These are phyloP conservation scores for Filosporella fistucella DNA, from an alignment of 495 filamentous ascomycete species.

Conservation along the genomic window DNA sequence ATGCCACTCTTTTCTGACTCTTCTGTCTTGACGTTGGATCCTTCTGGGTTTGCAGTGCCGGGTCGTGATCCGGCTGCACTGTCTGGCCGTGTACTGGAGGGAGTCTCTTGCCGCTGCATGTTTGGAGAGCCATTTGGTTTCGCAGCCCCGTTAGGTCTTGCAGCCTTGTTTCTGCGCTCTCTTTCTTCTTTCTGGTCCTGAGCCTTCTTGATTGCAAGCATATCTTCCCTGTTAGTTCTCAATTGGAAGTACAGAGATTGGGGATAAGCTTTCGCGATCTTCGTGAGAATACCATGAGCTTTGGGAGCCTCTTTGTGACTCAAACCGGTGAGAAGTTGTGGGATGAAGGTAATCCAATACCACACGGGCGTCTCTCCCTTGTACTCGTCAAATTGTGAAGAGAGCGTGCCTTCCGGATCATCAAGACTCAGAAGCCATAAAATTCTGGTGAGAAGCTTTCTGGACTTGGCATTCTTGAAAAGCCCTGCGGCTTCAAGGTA, in stretches of 20 bases:
- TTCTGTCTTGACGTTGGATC: slow-evolving; percentile 32
- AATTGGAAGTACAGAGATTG: slow-evolving; percentile 94
- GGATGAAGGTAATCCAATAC: slow-evolving; percentile 99
- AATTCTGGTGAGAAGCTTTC: slow-evolving; percentile 90
- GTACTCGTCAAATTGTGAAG: slow-evolving; percentile 81
- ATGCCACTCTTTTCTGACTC: slow-evolving; percentile 33
- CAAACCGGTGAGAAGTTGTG: slow-evolving; percentile 85
- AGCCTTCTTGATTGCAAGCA: slow-evolving; percentile 83
- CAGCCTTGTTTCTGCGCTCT: slow-evolving; percentile 37
- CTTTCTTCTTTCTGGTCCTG: slow-evolving; percentile 77
- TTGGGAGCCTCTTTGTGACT: slow-evolving; percentile 87
- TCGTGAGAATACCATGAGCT: slow-evolving; percentile 74
- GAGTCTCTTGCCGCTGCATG: slow-evolving; percentile 16
- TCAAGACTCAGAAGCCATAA: slow-evolving; percentile 96
- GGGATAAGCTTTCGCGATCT: slow-evolving; percentile 92
- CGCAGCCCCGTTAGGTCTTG: slow-evolving; percentile 36
- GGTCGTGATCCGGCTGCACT: slow-evolving; percentile 37
- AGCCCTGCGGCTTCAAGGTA: slow-evolving; percentile 94
- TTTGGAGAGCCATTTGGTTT: slow-evolving; percentile 42
- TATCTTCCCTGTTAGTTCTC: slow-evolving; percentile 90
- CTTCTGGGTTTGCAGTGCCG: slow-evolving; percentile 46
- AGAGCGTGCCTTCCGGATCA: slow-evolving; percentile 74
- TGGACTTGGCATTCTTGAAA: slow-evolving; percentile 94
- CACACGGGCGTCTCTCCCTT: slow-evolving; percentile 94
- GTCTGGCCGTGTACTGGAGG: slow-evolving; percentile 14